phyloP scores from a whole-genome alignment of 495 filamentous ascomycete genomes.

The Penicillium cinerascens region DNA sequence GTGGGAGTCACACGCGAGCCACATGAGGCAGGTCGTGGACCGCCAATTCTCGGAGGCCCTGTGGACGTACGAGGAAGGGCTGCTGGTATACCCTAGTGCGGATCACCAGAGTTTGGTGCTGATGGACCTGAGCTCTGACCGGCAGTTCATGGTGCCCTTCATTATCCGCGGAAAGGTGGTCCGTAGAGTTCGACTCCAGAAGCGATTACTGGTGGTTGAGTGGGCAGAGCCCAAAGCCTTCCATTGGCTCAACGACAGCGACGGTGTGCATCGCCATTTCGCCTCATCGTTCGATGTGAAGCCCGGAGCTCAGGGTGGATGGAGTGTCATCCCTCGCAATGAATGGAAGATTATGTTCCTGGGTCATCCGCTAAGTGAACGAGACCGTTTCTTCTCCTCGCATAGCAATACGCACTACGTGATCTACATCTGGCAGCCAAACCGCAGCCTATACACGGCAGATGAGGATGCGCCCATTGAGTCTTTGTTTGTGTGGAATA shows the following conservation, averaged over 20 bases:
- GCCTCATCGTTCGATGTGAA: slow-evolving; percentile 59
- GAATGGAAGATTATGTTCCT: slow-evolving; percentile 67
- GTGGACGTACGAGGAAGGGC: slow-evolving; percentile 60
- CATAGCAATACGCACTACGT: slow-evolving; percentile 63
- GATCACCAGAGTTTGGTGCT: slow-evolving; percentile 44
- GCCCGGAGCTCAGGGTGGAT: slow-evolving; percentile 24
- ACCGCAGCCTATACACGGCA: slow-evolving; percentile 53
- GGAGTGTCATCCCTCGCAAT: slow-evolving; percentile 53
- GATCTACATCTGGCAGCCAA: slow-evolving; percentile 64
- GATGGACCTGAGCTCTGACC: slow-evolving; percentile 50
- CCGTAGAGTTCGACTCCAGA: slow-evolving; percentile 55
- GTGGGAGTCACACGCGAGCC: slow-evolving; percentile 55
- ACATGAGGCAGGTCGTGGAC: slow-evolving; percentile 33
- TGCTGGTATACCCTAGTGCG: slow-evolving; percentile 55
- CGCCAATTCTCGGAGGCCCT: slow-evolving; percentile 53
- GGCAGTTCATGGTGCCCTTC: slow-evolving; percentile 51
- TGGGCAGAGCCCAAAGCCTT: slow-evolving; percentile 61
- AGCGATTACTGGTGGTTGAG: slow-evolving; percentile 57
- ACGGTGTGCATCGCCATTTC: slow-evolving; percentile 60
- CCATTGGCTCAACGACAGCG: slow-evolving; percentile 56
- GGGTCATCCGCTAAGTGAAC: slow-evolving; percentile 55
- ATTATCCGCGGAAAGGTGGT: slow-evolving; percentile 51
- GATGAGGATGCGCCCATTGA: slow-evolving; percentile 60
- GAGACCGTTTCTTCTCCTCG: slow-evolving; percentile 62
- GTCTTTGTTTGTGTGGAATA: slow-evolving; percentile 64